phyloP scores from a whole-genome alignment of 2,329 filamentous ascomycete species.

The Blastomyces gilchristii region DNA sequence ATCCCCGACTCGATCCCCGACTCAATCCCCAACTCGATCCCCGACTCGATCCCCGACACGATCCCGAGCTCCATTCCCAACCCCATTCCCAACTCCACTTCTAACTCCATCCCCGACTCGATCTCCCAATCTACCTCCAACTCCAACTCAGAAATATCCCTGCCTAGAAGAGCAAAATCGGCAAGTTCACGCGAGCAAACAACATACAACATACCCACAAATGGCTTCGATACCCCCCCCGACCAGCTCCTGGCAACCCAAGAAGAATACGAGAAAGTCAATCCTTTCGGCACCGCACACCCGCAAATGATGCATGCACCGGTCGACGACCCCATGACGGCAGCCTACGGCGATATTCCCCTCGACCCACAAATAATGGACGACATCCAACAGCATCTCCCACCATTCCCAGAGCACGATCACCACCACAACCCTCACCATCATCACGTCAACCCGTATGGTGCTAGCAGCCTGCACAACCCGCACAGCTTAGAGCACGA shows the following conservation, averaged over 20 bases:
- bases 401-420: slow-evolving; percentile 28
- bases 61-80: too few species aligned
- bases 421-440: slow-evolving; percentile 17
- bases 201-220: slow-evolving; percentile 11
- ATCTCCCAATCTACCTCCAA: not conserved
- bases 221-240: slow-evolving; percentile 13
- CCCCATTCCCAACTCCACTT: too few species aligned
- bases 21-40: not conserved
- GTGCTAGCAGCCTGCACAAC: slow-evolving; percentile 15
- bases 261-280: slow-evolving; percentile 20
- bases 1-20: not conserved
- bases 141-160: slow-evolving; percentile 12
- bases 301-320: slow-evolving; percentile 27
- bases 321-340: slow-evolving; percentile 31
- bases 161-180: slow-evolving; percentile 17
- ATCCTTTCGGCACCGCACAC: slow-evolving; percentile 21
- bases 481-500: slow-evolving; percentile 25
- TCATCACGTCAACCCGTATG: slow-evolving; percentile 32
- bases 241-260: slow-evolving; percentile 14
- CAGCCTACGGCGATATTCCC: slow-evolving; percentile 42
- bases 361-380: slow-evolving; percentile 54
- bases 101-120: too few species aligned
- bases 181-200: slow-evolving; percentile 11
- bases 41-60: slow-evolving; percentile 3
- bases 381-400: slow-evolving; percentile 35